Conservation (phyloP, 108 stramenopile genomes). For the Epithemia pelagica region DNA sequence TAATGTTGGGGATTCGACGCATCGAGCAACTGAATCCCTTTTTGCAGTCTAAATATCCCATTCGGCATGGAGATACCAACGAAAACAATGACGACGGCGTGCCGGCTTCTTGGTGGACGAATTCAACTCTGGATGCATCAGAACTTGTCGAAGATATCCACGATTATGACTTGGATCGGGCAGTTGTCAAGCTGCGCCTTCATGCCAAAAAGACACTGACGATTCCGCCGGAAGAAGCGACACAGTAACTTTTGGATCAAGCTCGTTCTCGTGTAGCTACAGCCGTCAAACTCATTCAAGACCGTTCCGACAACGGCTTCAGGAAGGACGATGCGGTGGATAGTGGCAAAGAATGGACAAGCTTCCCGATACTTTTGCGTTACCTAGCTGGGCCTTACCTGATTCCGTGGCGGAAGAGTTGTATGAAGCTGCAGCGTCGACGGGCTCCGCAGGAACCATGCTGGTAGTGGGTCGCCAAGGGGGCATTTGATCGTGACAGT, state of each 20-base stretch:
- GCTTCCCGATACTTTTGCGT: constrained; percentile 61
- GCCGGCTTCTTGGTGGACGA: constrained; percentile 1
- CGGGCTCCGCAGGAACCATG: constrained; percentile 6
- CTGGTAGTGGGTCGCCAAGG: too few relatives aligned
- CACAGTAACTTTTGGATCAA: constrained; percentile 40
- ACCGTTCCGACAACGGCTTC: background rate
- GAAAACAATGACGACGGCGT: constrained; percentile 3
- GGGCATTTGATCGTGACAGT: too few relatives aligned
- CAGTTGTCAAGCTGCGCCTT: constrained; percentile 57
- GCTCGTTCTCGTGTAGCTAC: constrained; percentile 48
- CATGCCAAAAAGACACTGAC: constrained; percentile 31
- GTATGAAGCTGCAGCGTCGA: constrained; percentile 40
- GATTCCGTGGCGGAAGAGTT: constrained; percentile 58
- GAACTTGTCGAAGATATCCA: constrained; percentile 53
- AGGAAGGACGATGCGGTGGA: constrained; percentile 19
- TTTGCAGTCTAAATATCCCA: constrained; percentile 9
- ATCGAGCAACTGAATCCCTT: constrained; percentile 40
- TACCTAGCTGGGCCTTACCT: constrained; percentile 60
- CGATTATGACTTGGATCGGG: constrained; percentile 70
- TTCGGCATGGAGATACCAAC: background rate
- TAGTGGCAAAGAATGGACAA: constrained; percentile 21
- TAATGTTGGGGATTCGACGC: constrained; percentile 57
- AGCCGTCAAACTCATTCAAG: constrained; percentile 20
- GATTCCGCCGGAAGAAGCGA: constrained; percentile 70
- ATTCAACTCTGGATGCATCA: constrained; percentile 43